Base-by-base conservation (phyloP, 169 alveolate genomes). In the Eimeria maxima region DNA sequence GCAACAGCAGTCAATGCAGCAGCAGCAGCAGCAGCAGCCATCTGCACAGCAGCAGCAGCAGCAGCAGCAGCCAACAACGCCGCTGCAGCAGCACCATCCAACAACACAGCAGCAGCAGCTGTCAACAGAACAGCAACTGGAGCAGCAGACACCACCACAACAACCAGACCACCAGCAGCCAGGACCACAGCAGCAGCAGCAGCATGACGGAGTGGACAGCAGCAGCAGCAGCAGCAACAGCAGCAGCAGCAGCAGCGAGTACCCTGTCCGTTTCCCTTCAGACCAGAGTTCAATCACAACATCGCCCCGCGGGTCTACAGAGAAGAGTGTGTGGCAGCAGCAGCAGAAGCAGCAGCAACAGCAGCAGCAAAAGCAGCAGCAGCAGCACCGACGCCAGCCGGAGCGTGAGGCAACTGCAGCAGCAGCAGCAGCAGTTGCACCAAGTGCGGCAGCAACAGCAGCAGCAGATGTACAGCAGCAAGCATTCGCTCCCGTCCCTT, bases 341-440 rank as follows among this genome's bases (percentile, higher is more conserved):
- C 74, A 65, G 74, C 83, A 73, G 57, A n/a, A 44, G 4, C 50
- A 38, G 86, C 86, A 38, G 86, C 38, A 74, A 29, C 60, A 38
- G 27, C 60, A 74, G 86, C 86, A 74, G 86, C 86, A 38, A 60
- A 55, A 74, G 86, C 86, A 74, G 86, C 86, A 44, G 86, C 86
- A 74, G 86, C 86, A 74, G 57, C 86, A 44, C 55, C 29, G 86
- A 7, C 38, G 57, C 27, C 14, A 18, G 13, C n/a, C 38, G 60
- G 55, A 74, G 86, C 86, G 27, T 20, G 33, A 20, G 6, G 86
- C 50, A 7, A 33, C 86, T 5, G 86, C 86, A 6, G 86, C 60
- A 33, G 86, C 60, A 74, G 57, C 47, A 38, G 86, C 50, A 44
- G 60, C 11, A 50, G 57, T 11, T 7, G 57, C 57, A 50, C 18